Evolutionary conservation across 2,329 filamentous ascomycete species (phyloP).

Genomic region (Epicoccum sorghinum): DNA sequence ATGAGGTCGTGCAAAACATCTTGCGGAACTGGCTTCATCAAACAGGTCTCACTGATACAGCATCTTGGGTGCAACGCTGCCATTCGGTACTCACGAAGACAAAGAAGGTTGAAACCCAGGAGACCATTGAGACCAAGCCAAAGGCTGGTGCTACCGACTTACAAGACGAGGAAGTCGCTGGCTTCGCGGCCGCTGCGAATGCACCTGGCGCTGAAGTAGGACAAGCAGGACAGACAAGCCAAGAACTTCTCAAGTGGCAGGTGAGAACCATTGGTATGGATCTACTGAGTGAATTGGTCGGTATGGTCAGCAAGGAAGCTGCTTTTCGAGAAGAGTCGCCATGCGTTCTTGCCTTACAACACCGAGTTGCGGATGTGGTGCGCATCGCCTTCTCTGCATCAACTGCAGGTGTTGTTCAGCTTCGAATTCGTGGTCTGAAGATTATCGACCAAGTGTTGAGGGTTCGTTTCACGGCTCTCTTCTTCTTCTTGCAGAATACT

Average conservation of each 20-base stretch:
- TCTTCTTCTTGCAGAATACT: neutral
- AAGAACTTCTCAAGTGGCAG: constrained; percentile 93
- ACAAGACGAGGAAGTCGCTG: constrained; percentile 94
- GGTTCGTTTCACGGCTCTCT: constrained; percentile 35
- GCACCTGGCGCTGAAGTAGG: constrained; percentile 54
- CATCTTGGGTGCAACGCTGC: constrained; percentile 85
- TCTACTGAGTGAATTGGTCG: constrained; percentile 82
- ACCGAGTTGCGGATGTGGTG: constrained; percentile 87
- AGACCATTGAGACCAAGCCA: constrained; percentile 54
- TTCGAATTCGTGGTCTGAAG: constrained; percentile 88
- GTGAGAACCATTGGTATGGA: constrained; percentile 93
- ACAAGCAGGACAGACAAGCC: constrained; percentile 57
- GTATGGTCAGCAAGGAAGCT: constrained; percentile 78
- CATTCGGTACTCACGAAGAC: constrained; percentile 91
- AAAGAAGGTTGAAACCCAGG: constrained; percentile 68
- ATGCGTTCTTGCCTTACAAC: constrained; percentile 79
- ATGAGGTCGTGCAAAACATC: constrained; percentile 83
- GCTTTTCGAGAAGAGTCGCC: constrained; percentile 77
- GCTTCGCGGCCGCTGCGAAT: constrained; percentile 80
- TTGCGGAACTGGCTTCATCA: constrained; percentile 93
- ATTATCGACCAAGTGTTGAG: constrained; percentile 93
- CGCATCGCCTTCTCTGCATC: constrained; percentile 97
- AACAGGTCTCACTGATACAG: constrained; percentile 79
- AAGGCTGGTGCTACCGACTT: constrained; percentile 72
- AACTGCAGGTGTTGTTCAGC: constrained; percentile 87